Evolutionary conservation across 2,329 filamentous ascomycete species (phyloP).

Genomic region (Sporothrix globosa): DNA sequence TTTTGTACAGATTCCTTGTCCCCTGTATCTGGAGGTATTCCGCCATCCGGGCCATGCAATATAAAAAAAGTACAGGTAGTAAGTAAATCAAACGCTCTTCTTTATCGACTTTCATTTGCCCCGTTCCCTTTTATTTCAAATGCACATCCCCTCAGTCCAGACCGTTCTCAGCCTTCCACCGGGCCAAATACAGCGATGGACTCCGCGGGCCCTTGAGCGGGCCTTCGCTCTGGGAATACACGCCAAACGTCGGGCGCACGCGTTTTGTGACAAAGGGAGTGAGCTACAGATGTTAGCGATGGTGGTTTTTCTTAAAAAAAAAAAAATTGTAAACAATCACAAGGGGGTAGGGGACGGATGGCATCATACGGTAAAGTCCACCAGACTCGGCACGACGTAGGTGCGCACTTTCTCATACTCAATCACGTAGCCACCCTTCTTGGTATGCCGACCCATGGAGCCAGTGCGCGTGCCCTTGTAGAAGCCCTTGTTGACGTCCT

Average conservation of each 20-base stretch:
- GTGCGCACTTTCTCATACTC: slow-evolving; percentile 89
- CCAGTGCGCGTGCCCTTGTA: slow-evolving; percentile 96
- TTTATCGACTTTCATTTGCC: neutral
- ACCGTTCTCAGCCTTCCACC: slow-evolving; percentile 71
- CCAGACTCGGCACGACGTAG: slow-evolving; percentile 72
- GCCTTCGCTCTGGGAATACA: slow-evolving; percentile 53
- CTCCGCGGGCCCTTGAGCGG: slow-evolving; percentile 59
- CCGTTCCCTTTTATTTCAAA: neutral
- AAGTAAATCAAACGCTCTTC: slow-evolving; percentile 30
- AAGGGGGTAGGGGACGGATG: neutral
- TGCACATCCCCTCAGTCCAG: slow-evolving; percentile 48
- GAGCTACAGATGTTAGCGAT: slow-evolving; percentile 56
- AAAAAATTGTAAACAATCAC: neutral
- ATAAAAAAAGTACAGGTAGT: slow-evolving; percentile 10
- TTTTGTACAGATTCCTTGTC: slow-evolving; percentile 3
- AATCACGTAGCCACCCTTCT: slow-evolving; percentile 80
- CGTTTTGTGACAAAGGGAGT: slow-evolving; percentile 75
- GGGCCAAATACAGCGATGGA: slow-evolving; percentile 63
- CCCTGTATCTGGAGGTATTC: neutral
- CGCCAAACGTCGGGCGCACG: slow-evolving; percentile 54
- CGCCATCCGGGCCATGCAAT: slow-evolving; percentile 5
- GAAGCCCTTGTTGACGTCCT: slow-evolving; percentile 89
- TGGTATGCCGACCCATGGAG: slow-evolving; percentile 81
- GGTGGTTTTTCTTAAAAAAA: no score
- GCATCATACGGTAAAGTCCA: slow-evolving; percentile 67